These are phyloP conservation scores for Endoconidiophora laricicola DNA, from an alignment of 2,329 filamentous ascomycete species.

Conservation along the genomic window DNA sequence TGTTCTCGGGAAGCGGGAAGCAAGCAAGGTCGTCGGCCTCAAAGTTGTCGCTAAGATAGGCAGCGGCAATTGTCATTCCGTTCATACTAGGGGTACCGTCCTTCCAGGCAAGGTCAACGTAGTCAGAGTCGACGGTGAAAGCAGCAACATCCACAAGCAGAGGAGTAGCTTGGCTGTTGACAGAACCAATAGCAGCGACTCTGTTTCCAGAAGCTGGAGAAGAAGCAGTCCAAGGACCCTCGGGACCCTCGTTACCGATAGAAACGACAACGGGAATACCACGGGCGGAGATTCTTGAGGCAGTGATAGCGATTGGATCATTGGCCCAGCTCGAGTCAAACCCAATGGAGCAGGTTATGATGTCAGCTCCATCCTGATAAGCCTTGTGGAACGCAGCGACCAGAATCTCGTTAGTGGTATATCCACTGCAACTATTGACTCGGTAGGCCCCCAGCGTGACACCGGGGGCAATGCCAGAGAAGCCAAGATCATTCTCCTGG, in stretches of 20 bases:
- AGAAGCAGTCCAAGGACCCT: slow-evolving; percentile 16
- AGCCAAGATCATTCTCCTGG: slow-evolving; percentile 21
- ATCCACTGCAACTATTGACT: slow-evolving; percentile 22
- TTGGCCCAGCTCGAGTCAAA: slow-evolving; percentile 17
- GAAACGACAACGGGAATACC: slow-evolving; percentile 19
- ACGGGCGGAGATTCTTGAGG: slow-evolving; percentile 18
- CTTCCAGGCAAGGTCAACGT: background rate
- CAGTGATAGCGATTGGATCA: slow-evolving; percentile 16
- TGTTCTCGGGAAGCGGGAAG: background rate
- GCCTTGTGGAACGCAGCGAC: slow-evolving; percentile 27
- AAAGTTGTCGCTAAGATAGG: background rate
- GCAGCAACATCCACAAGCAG: slow-evolving; percentile 25
- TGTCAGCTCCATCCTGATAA: slow-evolving; percentile 24
- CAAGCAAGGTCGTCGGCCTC: background rate
- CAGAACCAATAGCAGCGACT: slow-evolving; percentile 25
- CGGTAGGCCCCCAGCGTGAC: slow-evolving; percentile 26
- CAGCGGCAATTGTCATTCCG: background rate
- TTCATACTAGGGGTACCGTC: background rate
- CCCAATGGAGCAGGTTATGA: slow-evolving; percentile 20
- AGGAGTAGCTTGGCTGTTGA: slow-evolving; percentile 30
- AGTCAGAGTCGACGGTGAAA: slow-evolving; percentile 23
- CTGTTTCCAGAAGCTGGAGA: slow-evolving; percentile 16
- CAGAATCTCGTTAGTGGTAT: slow-evolving; percentile 24
- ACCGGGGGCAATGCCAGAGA: slow-evolving; percentile 26
- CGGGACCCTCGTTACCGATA: slow-evolving; percentile 17